Evolutionary conservation across 768 basidiomycete genomes (phyloP), one percentile per base, ranked within the genome.

Genomic region (Daedaleopsis sinensis): DNA sequence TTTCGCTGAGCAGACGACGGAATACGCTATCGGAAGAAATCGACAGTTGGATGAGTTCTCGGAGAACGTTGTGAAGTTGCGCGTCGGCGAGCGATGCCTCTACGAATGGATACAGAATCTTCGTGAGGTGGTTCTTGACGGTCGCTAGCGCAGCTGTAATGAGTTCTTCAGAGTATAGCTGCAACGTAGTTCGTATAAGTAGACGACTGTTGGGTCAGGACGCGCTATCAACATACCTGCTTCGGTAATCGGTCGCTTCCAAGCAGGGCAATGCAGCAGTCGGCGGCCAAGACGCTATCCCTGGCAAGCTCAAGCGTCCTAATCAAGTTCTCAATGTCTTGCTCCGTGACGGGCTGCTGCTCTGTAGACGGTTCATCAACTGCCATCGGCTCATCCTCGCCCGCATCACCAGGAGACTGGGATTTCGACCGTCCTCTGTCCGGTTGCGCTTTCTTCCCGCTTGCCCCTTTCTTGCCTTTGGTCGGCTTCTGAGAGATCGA

Each of bases 141-240:
- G 88, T 79, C 46, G 76, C 79, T 18, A 98, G 79, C 74, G 94
- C 93, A 0, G 83, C 78, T 0, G 87, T 87, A 63, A 99, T 93
- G 12, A 95, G 80, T 71, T 99, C 97, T 72, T 98, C 94, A 0
- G 96, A 97, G 73, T 96, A 96, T 10, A 98, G 77, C 91, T 96
- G 68, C 8, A 37, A 32, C 18, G 37, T 19, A 1, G 23, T 3
- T 39, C 2, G 38, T 3, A 32, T 56, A 10, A 55, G n/a, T 27
- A 42, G 27, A 23, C 39, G 1, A 47, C 24, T 11, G 39, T 19
- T 24, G 27, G 3, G 5, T 47, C 32, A 27, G 42, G 39, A 16
- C 56, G 23, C 13, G 18, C 19, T 27, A 35, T 32, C 1, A 24
- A 49, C 23, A 64, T 84, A 94, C 95, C 83, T 95, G 92, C 73